Base-by-base conservation (phyloP, 805 yeast genomes). In the Cyberlindnera xylosilytica region DNA sequence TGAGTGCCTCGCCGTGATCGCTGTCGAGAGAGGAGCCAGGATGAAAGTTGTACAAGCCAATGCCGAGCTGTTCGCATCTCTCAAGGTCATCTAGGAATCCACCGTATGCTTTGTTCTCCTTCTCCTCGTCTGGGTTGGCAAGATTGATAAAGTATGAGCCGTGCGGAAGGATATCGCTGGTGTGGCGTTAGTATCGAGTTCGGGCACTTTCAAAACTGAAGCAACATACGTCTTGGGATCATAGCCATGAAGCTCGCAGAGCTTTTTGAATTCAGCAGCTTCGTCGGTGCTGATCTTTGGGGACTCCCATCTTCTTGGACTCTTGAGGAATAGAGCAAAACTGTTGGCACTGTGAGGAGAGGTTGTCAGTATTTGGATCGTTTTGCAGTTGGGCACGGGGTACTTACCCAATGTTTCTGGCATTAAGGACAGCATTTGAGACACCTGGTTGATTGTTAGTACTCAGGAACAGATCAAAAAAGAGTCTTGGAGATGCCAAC, bases 131-230 rank as follows among this genome's bases (percentile, higher is more conserved):
- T 1, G 97, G 97, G 52, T 88, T 89, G 19, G 95, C 97, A 47
- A 93, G 65, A 60, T 93, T 93, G 59, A 93, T 90, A 54, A 93
- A 81, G 61, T 90, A 93, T 19, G 95, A 88, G 1, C 97, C 98
- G 63, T 93, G 99, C 0, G 99, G 98, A 37, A 93, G 70, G 38
- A 88, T 74, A 56, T 90, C 96, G 6, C 51, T 47, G 15, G 10
- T n/a, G 12, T 5, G n/a, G 5, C 6, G 45, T 45, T 41, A 41
- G 43, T 45, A 36, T 23, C 2, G 19, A 28, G n/a, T 4, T 11
- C n/a, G 32, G 13, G 15, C 17, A 13, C 11, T 18, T 16, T 6
- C 18, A 6, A 17, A n/a, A 20, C 9, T 15, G 4, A 11, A 15
- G 11, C 6, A n/a, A 37, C 50, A 28, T 24, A 44, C 49, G 82